A percentile compares a stretch with the other conserved stretches of the same genome.
phyloP scores from a whole-genome alignment of 1,284 basidiomycete species.

The Malassezia pachydermatis region DNA sequence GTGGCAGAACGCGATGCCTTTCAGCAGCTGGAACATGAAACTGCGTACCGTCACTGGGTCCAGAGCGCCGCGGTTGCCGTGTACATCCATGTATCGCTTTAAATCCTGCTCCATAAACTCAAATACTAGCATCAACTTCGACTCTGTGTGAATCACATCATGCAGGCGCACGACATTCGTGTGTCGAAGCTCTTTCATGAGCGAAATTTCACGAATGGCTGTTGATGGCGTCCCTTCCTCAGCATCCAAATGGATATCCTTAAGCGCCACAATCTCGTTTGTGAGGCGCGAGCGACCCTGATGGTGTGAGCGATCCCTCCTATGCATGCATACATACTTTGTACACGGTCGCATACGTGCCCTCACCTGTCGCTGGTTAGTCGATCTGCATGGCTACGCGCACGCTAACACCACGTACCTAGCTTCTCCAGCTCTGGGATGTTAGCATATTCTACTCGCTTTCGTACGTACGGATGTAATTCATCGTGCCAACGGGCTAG shows the following conservation, averaged over 20 bases:
- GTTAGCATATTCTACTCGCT: constrained; percentile 5
- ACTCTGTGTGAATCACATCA: constrained; percentile 90
- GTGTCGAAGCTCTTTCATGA: constrained; percentile 94
- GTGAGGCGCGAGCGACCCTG: constrained; percentile 41
- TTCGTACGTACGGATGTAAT: constrained; percentile 35
- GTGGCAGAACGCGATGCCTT: constrained; percentile 96
- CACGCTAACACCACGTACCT: constrained; percentile 18
- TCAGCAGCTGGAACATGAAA: constrained; percentile 94
- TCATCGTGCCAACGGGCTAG: constrained; percentile 28
- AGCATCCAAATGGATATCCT: constrained; percentile 89
- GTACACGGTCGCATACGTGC: constrained; percentile 48
- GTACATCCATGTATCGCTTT: constrained; percentile 98
- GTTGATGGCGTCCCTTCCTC: constrained; percentile 91
- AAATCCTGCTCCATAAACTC: constrained; percentile 97
- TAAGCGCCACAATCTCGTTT: constrained; percentile 53
- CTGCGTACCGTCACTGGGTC: constrained; percentile 85
- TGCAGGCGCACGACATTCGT: constrained; percentile 89
- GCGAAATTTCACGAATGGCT: constrained; percentile 84
- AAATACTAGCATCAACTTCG: constrained; percentile 95
- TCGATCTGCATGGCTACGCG: too few relatives aligned
- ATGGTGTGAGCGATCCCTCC: neutral
- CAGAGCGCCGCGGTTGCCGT: constrained; percentile 88
- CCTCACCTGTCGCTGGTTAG: constrained; percentile 27
- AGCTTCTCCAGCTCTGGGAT: constrained; percentile 43
- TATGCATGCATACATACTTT: constrained; percentile 22